Evolutionary conservation across 148 eudicot species (phyloP).

Genomic region (Cornus suecica): DNA sequence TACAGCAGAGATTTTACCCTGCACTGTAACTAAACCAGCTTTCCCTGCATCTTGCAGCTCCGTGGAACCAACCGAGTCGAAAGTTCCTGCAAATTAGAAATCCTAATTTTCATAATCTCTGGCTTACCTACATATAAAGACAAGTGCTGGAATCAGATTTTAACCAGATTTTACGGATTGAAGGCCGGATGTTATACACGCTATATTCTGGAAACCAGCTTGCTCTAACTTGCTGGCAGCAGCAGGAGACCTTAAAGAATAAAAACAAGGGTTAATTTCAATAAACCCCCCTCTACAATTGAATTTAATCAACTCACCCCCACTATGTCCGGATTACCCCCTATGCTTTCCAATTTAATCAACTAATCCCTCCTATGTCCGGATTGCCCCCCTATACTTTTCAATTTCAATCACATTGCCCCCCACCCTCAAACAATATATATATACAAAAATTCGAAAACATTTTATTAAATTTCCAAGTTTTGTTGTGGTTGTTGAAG

Average conservation of each 20-base stretch:
- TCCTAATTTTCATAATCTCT: neutral
- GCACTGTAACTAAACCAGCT: slow-evolving; percentile 79
- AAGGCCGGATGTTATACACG: slow-evolving; percentile 91
- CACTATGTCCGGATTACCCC: too few species aligned
- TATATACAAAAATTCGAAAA: too few species aligned
- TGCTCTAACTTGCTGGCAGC: slow-evolving; percentile 78
- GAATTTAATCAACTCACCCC: too few species aligned
- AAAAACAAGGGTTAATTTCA: too few species aligned
- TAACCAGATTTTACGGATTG: slow-evolving; percentile 86
- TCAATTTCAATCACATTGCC: too few species aligned
- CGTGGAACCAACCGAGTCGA: slow-evolving; percentile 76
- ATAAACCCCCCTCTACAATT: too few species aligned
- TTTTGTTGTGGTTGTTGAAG: too few species aligned
- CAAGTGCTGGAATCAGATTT: neutral
- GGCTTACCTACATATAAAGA: neutral
- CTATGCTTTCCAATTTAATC: too few species aligned
- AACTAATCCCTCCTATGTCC: too few species aligned
- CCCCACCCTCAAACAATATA: too few species aligned
- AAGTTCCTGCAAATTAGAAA: slow-evolving; percentile 47
- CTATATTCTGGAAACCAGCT: slow-evolving; percentile 74
- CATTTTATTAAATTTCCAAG: too few species aligned
- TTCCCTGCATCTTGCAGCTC: slow-evolving; percentile 94
- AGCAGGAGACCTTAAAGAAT: slow-evolving; percentile 62
- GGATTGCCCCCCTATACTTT: too few species aligned
- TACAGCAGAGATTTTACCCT: slow-evolving; percentile 90